Evolutionary conservation across 345 rosid species (phyloP).

Genomic region (Syzygium jambos): DNA sequence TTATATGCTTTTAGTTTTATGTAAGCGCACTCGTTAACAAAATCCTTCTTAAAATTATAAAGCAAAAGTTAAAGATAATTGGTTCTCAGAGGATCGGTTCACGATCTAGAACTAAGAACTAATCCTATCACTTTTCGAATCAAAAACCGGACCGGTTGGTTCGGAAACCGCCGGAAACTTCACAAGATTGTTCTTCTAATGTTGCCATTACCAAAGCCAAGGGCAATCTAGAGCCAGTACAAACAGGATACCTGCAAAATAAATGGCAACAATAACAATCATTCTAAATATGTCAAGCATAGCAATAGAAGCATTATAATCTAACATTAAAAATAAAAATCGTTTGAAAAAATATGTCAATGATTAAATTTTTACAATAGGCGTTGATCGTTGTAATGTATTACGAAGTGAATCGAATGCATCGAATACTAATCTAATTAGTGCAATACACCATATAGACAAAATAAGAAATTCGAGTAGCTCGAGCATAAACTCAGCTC

Average conservation of each 20-base stretch:
- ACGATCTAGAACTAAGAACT: background rate
- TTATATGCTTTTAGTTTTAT: too few species aligned
- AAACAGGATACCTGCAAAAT: background rate
- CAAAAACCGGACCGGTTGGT: background rate
- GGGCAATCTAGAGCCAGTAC: background rate
- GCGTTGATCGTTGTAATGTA: rapidly evolving
- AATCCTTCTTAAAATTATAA: background rate
- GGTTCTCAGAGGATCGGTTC: background rate
- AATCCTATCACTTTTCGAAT: too few species aligned
- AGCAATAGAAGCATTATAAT: background rate
- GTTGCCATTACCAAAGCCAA: background rate
- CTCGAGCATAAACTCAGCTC: background rate
- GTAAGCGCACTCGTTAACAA: too few species aligned
- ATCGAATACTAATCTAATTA: background rate
- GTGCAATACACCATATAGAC: background rate
- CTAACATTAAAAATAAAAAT: background rate
- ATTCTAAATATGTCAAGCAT: background rate
- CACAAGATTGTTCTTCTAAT: background rate
- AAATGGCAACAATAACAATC: background rate
- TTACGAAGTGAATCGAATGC: background rate
- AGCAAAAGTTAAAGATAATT: too few species aligned
- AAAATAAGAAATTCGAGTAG: background rate
- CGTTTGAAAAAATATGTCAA: background rate
- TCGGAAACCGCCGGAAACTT: background rate
- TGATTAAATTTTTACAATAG: background rate